Evolutionary conservation across 2,329 filamentous ascomycete genomes (phyloP), one percentile per base, ranked within the genome.

Genomic region (Penicillium hesseltinei): DNA sequence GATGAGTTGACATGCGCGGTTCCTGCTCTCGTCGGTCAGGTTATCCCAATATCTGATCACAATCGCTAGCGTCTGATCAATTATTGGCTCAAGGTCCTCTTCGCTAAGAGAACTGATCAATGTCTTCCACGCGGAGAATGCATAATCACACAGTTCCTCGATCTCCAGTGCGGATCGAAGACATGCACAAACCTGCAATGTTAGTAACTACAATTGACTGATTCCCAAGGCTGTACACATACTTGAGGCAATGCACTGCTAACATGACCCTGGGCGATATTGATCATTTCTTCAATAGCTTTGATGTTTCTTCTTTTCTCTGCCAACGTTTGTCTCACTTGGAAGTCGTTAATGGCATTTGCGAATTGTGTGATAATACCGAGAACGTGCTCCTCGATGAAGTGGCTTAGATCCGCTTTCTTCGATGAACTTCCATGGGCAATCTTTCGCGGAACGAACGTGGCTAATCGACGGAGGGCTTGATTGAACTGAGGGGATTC

Each of bases 41-140:
- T 67, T 74, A 5, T 71, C 63, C 94, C 94, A 99, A 68, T 94
- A 88, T 64, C 88, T 87, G 25, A 89, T 87, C 48, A 97, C 86
- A 40, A 96, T 85, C 52, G 92, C 92, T 64, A 97, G 91, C 0
- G 92, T 96, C 57, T 93, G 92, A 70, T 96, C 92, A 9, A 97
- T 79, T 38, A 97, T 82, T 27, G 85, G 81, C 62, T 89, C 87
- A 6, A 96, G 81, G 68, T 97, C 92, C 25, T 92, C 88, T 56
- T 88, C 86, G 10, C 88, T 87, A 47, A 97, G 81, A 51, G 87
- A 84, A 29, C 78, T 83, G 19, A 97, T 82, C 76, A 99, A 87
- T 9, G 87, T 82, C 27, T 85, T 82, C 94, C 94, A 99, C 48
- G 92, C 91, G 4, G 83, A 84, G 67, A 97, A 92, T 2, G 92